phyloP scores from a whole-genome alignment of 1,139 yeast genomes.

The Sugiyamaella neomexicana region DNA sequence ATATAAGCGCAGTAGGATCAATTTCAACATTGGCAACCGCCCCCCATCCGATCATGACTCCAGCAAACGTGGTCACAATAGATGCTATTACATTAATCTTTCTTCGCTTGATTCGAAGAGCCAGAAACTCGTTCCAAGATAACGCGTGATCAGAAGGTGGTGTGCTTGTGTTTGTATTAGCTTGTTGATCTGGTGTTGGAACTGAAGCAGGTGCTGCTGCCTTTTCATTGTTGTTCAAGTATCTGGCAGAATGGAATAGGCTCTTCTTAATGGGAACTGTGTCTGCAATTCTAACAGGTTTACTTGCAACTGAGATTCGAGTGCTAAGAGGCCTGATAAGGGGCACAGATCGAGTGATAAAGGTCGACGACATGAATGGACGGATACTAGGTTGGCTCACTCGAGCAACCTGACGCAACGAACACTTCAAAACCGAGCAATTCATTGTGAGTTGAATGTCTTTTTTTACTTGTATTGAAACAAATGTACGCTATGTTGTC shows the following conservation, averaged over 20 bases:
- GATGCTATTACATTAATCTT: conserved; percentile 69
- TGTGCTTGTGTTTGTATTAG: conserved; percentile 1
- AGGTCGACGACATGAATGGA: neutral
- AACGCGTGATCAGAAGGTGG: conserved; percentile 30
- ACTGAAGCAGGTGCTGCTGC: neutral
- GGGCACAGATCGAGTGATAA: neutral
- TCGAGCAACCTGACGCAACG: conserved; percentile 6
- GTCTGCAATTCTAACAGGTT: neutral
- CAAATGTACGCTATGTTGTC: neutral
- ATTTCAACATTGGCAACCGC: conserved; percentile 77
- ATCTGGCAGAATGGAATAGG: conserved; percentile 3
- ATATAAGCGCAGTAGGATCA: conserved; percentile 76
- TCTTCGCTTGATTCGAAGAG: conserved; percentile 72
- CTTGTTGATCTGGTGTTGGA: neutral
- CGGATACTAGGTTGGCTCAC: neutral
- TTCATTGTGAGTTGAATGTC: neutral
- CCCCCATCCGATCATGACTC: conserved; percentile 71
- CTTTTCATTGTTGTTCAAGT: neutral
- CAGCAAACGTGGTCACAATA: conserved; percentile 62
- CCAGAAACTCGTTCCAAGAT: conserved; percentile 78
- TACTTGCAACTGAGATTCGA: neutral
- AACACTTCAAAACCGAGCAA: conserved; percentile 5
- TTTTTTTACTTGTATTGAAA: no score
- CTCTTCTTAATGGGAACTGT: conserved; percentile 3
- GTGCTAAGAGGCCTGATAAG: neutral